Percentiles rank a stretch among this genome's conserved stretches.
These are phyloP conservation scores for Lichenothelia convexa DNA, from an alignment of 495 filamentous ascomycete genomes.

Conservation along the genomic window DNA sequence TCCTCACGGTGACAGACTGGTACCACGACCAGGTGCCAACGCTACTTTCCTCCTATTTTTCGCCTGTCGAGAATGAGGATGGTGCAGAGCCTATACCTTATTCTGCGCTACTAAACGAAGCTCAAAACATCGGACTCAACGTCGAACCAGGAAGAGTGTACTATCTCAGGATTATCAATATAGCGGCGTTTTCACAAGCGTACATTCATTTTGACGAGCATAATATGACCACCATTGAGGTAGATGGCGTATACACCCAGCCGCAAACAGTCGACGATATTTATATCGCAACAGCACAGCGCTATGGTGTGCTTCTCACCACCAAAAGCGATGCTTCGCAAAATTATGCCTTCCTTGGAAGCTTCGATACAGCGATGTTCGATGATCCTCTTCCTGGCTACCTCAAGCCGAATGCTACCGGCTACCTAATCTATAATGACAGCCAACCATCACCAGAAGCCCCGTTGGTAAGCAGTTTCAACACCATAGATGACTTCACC, in stretches of 20 bases:
- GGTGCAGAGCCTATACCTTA: slow-evolving; percentile 4
- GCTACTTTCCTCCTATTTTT: slow-evolving; percentile 30
- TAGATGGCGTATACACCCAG: slow-evolving; percentile 37
- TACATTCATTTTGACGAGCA: slow-evolving; percentile 26
- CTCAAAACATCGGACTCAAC: slow-evolving; percentile 24
- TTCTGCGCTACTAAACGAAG: neutral
- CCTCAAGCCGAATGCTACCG: neutral
- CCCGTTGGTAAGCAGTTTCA: neutral
- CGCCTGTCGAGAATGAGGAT: slow-evolving; percentile 20
- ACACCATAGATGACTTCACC: neutral
- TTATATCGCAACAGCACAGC: slow-evolving; percentile 37
- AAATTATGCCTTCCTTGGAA: neutral
- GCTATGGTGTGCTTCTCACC: slow-evolving; percentile 33
- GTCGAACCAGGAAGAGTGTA: slow-evolving; percentile 40
- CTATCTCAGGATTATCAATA: slow-evolving; percentile 36
- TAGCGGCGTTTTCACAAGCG: slow-evolving; percentile 29
- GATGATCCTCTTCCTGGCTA: neutral
- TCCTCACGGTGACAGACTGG: slow-evolving; percentile 40
- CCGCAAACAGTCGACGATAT: slow-evolving; percentile 28
- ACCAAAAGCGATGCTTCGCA: slow-evolving; percentile 16
- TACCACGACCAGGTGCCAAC: slow-evolving; percentile 31
- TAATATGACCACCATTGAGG: slow-evolving; percentile 32
- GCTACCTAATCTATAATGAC: neutral
- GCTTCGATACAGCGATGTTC: neutral
- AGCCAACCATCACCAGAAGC: neutral